Evolutionary conservation across 495 filamentous ascomycete species (phyloP).

Genomic region (Penicillium argentinense): DNA sequence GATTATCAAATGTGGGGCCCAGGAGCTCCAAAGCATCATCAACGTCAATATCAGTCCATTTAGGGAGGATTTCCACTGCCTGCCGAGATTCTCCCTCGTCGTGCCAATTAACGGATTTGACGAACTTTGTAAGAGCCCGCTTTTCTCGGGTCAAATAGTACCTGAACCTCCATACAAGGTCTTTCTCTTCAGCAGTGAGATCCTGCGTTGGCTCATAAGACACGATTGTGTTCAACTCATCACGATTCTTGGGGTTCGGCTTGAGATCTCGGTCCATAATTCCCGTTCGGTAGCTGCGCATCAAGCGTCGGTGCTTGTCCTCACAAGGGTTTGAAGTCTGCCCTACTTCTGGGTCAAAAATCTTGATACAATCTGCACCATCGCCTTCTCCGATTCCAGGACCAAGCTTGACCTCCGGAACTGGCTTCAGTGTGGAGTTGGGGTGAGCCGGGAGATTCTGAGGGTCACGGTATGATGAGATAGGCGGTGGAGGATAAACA

Average conservation of each 20-base stretch:
- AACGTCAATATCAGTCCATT: constrained; percentile 97
- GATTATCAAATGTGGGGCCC: constrained; percentile 87
- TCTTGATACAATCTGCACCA: constrained; percentile 62
- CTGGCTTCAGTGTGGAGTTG: constrained; percentile 69
- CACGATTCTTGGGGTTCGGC: constrained; percentile 93
- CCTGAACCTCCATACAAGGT: constrained; percentile 94
- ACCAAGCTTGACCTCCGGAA: constrained; percentile 79
- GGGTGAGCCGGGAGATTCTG: constrained; percentile 62
- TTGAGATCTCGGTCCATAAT: constrained; percentile 90
- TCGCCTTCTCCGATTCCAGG: constrained; percentile 70
- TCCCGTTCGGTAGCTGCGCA: constrained; percentile 90
- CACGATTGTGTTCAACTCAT: constrained; percentile 89
- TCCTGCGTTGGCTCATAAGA: constrained; percentile 90
- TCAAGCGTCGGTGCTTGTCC: constrained; percentile 88
- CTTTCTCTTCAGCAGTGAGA: constrained; percentile 85
- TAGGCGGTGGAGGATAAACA: constrained; percentile 81
- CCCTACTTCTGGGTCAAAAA: constrained; percentile 93
- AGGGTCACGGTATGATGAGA: constrained; percentile 66
- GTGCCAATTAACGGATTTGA: constrained; percentile 93
- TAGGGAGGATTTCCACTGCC: constrained; percentile 83
- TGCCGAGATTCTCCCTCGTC: constrained; percentile 84
- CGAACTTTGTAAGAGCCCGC: constrained; percentile 91
- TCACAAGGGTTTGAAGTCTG: constrained; percentile 90
- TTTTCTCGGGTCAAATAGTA: constrained; percentile 93
- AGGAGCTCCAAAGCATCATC: constrained; percentile 95